Conservation (phyloP, 768 basidiomycete genomes). For the Pisolithus tinctorius region DNA sequence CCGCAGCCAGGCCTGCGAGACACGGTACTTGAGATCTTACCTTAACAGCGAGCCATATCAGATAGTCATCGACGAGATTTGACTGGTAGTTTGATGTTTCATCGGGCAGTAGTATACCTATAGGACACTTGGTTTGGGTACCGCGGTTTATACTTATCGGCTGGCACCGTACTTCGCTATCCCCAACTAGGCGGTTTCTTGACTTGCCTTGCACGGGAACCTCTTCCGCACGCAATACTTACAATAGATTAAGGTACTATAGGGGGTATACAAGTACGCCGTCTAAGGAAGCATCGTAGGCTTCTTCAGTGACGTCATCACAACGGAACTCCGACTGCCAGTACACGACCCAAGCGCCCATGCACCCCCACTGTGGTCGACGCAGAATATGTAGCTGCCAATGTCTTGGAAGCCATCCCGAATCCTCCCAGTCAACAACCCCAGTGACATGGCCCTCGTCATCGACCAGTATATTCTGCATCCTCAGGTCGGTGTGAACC, state of each 20-base stretch:
- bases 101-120: not conserved
- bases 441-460: conserved; percentile 14
- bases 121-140: not conserved
- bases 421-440: conserved; percentile 20
- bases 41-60: not conserved
- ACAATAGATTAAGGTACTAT: not conserved
- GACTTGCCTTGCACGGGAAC: not conserved
- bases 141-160: too few species aligned
- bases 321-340: conserved; percentile 2
- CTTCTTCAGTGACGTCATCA: conserved; percentile 4
- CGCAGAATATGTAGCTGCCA: conserved; percentile 16
- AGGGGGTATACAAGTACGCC: conserved; percentile 5
- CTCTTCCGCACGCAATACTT: not conserved
- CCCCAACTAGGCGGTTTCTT: too few species aligned
- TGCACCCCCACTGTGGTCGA: conserved; percentile 5
- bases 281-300: conserved; percentile 5
- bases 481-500: conserved; percentile 15
- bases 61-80: not conserved
- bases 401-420: conserved; percentile 17
- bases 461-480: conserved; percentile 16
- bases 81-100: not conserved
- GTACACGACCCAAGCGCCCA: conserved; percentile 6
- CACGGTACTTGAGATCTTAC: not conserved
- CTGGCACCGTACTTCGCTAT: too few species aligned
- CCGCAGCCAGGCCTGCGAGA: conserved; percentile 2